Evolutionary conservation across 306 rosid genomes (phyloP).

Genomic region (Casuarina glauca): DNA sequence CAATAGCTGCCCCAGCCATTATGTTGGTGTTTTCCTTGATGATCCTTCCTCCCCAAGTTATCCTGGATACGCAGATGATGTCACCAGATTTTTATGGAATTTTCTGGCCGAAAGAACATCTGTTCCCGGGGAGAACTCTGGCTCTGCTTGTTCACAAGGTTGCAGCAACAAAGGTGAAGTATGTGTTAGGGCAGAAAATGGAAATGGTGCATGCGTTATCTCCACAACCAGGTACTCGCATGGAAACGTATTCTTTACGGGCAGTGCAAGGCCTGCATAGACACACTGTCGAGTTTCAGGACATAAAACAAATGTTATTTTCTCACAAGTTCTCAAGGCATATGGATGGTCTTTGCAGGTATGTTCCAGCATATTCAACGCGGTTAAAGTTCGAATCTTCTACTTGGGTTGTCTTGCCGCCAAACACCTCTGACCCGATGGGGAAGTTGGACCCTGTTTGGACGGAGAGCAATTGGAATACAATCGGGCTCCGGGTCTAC

Average conservation of each 20-base stretch:
- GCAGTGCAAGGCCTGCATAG: neutral
- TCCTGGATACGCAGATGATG: constrained; percentile 60
- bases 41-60: constrained; percentile 76
- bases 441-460: constrained; percentile 75
- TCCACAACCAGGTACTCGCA: constrained; percentile 86
- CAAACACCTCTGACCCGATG: constrained; percentile 72
- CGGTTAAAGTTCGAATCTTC: constrained; percentile 68
- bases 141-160: constrained; percentile 58
- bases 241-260: neutral
- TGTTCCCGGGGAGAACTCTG: constrained; percentile 41
- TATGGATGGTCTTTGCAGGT: constrained; percentile 51
- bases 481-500: constrained; percentile 70
- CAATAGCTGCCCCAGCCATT: constrained; percentile 77
- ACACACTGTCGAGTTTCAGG: constrained; percentile 6
- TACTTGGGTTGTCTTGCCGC: constrained; percentile 69
- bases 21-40: constrained; percentile 75
- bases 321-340: constrained; percentile 6
- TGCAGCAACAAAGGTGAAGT: constrained; percentile 72
- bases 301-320: neutral
- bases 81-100: constrained; percentile 88
- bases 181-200: constrained; percentile 72
- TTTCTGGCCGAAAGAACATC: constrained; percentile 85
- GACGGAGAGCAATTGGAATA: constrained; percentile 96
- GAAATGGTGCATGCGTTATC: constrained; percentile 73
- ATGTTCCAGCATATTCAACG: constrained; percentile 92